phyloP scores from a whole-genome alignment of 176 grass and related monocot genomes.

The Bromus sterilis region DNA sequence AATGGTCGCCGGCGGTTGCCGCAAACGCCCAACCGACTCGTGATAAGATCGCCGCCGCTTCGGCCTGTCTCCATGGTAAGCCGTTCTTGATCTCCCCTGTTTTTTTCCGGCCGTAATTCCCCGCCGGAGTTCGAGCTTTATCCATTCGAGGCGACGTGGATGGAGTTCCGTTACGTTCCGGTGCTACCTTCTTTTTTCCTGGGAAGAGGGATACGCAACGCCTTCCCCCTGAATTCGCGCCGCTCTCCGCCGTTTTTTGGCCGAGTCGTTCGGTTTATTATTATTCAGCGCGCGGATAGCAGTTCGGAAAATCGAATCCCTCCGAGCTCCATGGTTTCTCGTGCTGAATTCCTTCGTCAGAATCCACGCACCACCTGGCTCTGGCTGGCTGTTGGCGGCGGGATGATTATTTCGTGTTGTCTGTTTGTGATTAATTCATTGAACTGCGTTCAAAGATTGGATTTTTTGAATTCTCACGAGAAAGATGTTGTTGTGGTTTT shows the following conservation, averaged over 20 bases:
- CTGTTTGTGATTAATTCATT: not conserved
- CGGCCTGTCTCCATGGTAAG: constrained; percentile 37
- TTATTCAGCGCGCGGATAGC: not conserved
- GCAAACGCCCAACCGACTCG: not conserved
- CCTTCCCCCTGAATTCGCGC: constrained; percentile 8
- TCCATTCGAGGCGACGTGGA: not conserved
- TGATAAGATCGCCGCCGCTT: not conserved
- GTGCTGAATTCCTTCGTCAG: not conserved
- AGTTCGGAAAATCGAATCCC: not conserved
- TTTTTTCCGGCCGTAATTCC: not conserved
- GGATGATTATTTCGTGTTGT: not conserved
- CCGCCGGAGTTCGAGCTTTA: not conserved
- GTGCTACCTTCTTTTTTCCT: not conserved
- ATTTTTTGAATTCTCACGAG: not conserved
- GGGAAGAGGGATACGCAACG: not conserved
- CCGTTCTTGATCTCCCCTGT: constrained; percentile 22
- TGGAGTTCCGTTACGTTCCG: not conserved
- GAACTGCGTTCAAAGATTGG: not conserved
- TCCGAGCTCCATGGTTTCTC: not conserved
- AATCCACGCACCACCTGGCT: too few relatives aligned
- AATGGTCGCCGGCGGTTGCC: not conserved
- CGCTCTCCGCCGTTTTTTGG: not conserved
- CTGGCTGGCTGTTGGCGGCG: not conserved
- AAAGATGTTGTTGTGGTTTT: not conserved
- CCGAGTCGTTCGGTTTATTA: constrained; percentile 5